Evolutionary conservation across 2,329 filamentous ascomycete species (phyloP).

Genomic region (Alternaria brassicicola): DNA sequence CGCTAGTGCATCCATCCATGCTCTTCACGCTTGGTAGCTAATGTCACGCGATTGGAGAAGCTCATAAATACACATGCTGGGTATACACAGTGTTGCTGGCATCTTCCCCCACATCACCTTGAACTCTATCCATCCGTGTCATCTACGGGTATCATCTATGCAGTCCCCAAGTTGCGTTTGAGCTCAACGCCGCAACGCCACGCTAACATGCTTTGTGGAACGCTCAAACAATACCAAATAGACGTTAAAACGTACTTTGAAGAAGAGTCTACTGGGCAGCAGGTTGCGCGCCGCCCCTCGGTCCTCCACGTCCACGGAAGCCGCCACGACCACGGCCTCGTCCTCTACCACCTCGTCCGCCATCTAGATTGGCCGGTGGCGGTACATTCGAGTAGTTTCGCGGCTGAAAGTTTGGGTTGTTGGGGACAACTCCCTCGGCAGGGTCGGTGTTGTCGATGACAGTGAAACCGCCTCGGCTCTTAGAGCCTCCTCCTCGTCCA

Average conservation of each 20-base stretch:
- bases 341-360: conserved; percentile 37
- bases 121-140: background rate
- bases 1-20: conserved; percentile 3
- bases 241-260: background rate
- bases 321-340: conserved; percentile 42
- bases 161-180: background rate
- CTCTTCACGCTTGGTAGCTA: background rate
- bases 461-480: conserved; percentile 52
- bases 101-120: background rate
- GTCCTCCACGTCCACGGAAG: conserved; percentile 37
- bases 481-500: conserved; percentile 49
- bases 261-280: conserved; percentile 21
- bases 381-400: conserved; percentile 51
- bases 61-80: background rate
- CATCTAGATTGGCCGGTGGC: conserved; percentile 45
- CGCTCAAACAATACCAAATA: background rate
- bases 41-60: background rate
- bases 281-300: conserved; percentile 35
- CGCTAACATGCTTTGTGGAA: background rate
- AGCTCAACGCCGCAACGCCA: conserved; percentile 3
- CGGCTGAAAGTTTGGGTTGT: conserved; percentile 63
- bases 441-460: conserved; percentile 58
- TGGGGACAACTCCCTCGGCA: conserved; percentile 58
- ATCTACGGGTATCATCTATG: conserved; percentile 1
- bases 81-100: background rate